phyloP scores from a whole-genome alignment of 768 basidiomycete genomes.

The Naganishia onofrii region DNA sequence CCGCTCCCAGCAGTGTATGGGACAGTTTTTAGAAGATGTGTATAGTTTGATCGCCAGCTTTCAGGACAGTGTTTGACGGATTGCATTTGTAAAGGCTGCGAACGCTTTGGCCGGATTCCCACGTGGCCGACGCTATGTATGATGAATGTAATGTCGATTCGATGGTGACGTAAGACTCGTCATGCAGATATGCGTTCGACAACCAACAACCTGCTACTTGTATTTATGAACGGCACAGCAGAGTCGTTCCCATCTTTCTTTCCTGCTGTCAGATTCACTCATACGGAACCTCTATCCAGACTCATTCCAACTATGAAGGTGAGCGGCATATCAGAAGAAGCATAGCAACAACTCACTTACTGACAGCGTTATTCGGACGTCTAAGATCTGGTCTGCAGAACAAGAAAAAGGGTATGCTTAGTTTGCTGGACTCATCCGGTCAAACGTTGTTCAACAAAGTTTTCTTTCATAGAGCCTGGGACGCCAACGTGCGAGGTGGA shows the following conservation, averaged over 20 bases:
- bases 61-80: not conserved
- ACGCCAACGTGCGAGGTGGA: constrained; percentile 43
- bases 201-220: no score
- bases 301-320: no score
- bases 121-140: not conserved
- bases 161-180: not conserved
- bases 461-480: constrained; percentile 17
- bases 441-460: not conserved
- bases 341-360: not conserved
- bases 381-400: not conserved
- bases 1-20: no score
- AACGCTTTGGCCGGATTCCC: not conserved
- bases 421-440: not conserved
- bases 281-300: no score
- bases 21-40: no score
- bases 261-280: no score
- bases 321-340: not conserved
- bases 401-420: constrained; percentile 4
- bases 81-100: not conserved
- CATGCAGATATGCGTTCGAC: no score
- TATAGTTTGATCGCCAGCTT: no score
- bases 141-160: no score
- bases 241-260: no score
- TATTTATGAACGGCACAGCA: no score
- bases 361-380: not conserved